Evolutionary conservation across 2,329 filamentous ascomycete species (phyloP).

Genomic region (Aspergillus caelatus): DNA sequence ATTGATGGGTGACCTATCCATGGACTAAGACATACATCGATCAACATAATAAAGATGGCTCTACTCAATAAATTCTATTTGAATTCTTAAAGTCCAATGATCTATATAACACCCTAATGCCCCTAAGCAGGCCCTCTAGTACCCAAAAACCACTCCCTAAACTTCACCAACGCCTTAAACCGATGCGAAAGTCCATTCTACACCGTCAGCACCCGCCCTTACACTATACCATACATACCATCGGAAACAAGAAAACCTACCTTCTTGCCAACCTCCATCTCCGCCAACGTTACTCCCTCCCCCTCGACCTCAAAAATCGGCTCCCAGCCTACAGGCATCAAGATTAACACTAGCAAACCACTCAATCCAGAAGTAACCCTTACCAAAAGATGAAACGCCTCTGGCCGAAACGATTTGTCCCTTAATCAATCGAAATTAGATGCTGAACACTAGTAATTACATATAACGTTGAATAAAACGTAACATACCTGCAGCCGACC

Average conservation of each 20-base stretch:
- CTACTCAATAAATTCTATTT: not conserved
- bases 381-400: constrained; percentile 77
- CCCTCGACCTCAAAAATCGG: constrained; percentile 85
- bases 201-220: not conserved
- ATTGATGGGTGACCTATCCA: not conserved
- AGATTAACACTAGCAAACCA: not conserved
- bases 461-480: too few species aligned
- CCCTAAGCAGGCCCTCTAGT: not conserved
- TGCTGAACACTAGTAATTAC: not conserved
- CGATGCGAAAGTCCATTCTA: constrained; percentile 5
- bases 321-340: constrained; percentile 72
- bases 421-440: constrained; percentile 21
- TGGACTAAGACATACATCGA: not conserved
- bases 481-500: constrained; percentile 48
- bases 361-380: constrained; percentile 30
- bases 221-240: not conserved
- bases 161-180: not conserved
- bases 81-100: not conserved
- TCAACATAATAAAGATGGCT: not conserved
- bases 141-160: not conserved
- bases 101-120: not conserved
- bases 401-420: constrained; percentile 77
- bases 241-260: constrained; percentile 9
- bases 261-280: constrained; percentile 76
- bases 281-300: constrained; percentile 80